These are phyloP conservation scores for Metschnikowia shivogae DNA, from an alignment of 805 yeast species.

Conservation along the genomic window DNA sequence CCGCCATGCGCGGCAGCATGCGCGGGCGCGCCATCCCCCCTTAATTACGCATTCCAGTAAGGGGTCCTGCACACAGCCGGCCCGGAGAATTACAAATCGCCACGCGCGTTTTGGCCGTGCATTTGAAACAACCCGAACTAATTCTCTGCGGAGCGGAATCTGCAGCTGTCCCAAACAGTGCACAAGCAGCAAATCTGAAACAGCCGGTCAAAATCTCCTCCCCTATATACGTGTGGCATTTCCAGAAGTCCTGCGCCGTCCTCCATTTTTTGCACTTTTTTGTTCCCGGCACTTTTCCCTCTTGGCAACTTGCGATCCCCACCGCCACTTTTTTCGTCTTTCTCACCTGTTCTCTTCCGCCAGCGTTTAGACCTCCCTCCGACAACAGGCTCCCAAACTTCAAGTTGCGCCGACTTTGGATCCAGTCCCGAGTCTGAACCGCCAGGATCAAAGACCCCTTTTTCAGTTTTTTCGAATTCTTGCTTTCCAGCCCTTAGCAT, in stretches of 20 bases:
- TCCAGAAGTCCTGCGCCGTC: not conserved
- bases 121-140: not conserved
- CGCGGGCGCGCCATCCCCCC: not conserved
- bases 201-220: not conserved
- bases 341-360: not conserved
- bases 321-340: not conserved
- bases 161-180: not conserved
- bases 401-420: too few relatives aligned
- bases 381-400: too few relatives aligned
- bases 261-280: not conserved
- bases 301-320: not conserved
- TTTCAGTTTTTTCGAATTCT: not conserved
- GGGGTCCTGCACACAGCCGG: not conserved
- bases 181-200: slow-evolving; percentile 2
- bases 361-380: too few relatives aligned
- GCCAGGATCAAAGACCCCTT: not conserved
- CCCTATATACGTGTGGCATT: not conserved
- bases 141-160: slow-evolving; percentile 5
- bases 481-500: not conserved
- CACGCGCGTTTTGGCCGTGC: slow-evolving; percentile 5
- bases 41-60: not conserved
- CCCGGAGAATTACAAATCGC: not conserved
- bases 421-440: too few relatives aligned
- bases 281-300: not conserved
- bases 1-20: not conserved